Conservation (phyloP, 2,329 filamentous ascomycete genomes). For the Cephalotrichum gorgonifer region DNA sequence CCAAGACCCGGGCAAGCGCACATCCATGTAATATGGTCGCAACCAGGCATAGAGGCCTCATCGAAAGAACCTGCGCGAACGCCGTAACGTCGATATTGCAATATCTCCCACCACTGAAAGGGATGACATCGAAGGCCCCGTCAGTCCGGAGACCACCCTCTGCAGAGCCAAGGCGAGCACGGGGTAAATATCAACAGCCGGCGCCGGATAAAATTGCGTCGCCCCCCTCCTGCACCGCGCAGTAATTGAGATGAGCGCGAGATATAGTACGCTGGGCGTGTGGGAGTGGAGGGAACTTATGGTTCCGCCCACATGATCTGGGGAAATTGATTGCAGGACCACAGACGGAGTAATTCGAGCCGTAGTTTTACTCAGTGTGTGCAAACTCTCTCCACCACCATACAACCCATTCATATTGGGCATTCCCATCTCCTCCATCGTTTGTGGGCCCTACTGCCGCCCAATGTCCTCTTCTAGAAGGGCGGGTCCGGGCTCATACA, state of each 20-base stretch:
- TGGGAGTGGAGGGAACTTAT: background rate
- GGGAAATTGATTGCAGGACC: background rate
- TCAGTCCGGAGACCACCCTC: background rate
- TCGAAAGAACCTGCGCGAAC: background rate
- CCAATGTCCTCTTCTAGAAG: background rate
- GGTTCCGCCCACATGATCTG: constrained; percentile 2
- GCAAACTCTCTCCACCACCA: background rate
- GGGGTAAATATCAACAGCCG: background rate
- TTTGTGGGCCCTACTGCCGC: background rate
- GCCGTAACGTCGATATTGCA: background rate
- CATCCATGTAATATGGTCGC: background rate
- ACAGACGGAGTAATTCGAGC: background rate
- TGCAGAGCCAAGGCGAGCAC: too few relatives aligned
- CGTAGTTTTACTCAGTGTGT: background rate
- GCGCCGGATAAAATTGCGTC: background rate
- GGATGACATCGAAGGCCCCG: background rate
- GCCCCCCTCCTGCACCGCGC: background rate
- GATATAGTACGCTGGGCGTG: background rate
- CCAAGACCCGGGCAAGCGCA: background rate
- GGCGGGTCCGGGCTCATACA: background rate
- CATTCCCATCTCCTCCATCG: too few relatives aligned
- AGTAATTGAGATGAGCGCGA: background rate
- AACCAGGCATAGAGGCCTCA: background rate
- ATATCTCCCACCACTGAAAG: background rate
- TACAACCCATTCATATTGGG: background rate